Evolutionary conservation across 345 rosid species (phyloP).

Genomic region (Eucalyptus leucophloia): DNA sequence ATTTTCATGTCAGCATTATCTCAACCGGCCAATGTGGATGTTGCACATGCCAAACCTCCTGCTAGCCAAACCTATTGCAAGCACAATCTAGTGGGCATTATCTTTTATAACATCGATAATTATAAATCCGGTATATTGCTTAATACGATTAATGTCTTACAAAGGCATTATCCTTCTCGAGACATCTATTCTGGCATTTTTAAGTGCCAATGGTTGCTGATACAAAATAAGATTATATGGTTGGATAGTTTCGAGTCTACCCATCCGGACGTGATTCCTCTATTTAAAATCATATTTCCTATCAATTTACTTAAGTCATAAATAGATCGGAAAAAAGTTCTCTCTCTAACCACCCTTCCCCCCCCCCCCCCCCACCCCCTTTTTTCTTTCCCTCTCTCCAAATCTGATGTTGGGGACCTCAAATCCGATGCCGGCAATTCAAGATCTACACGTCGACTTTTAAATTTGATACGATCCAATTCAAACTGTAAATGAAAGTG

Average conservation of each 20-base stretch:
- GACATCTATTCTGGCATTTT: neutral
- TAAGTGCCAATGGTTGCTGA: neutral
- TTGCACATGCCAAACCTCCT: neutral
- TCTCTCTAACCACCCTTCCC: neutral
- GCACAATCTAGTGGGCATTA: neutral
- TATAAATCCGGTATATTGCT: neutral
- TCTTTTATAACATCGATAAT: neutral
- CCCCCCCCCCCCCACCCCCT: fast-evolving
- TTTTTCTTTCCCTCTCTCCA: neutral
- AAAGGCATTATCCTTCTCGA: neutral
- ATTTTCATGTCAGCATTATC: neutral
- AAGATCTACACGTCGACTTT: neutral
- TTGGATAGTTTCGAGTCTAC: neutral
- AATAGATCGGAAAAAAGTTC: neutral
- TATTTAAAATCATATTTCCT: neutral
- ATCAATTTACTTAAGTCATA: neutral
- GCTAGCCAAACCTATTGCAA: neutral
- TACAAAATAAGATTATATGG: neutral
- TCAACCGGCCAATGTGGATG: neutral
- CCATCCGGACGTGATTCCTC: neutral
- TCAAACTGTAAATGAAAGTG: neutral
- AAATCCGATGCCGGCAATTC: neutral
- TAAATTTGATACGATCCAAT: neutral
- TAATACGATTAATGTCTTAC: neutral
- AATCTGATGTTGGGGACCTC: neutral